A percentile compares a stretch with the other conserved stretches of the same genome.
These are phyloP conservation scores for Acanthamoeba lenticulata DNA, from an alignment of 208 protist species.

Conservation along the genomic window DNA sequence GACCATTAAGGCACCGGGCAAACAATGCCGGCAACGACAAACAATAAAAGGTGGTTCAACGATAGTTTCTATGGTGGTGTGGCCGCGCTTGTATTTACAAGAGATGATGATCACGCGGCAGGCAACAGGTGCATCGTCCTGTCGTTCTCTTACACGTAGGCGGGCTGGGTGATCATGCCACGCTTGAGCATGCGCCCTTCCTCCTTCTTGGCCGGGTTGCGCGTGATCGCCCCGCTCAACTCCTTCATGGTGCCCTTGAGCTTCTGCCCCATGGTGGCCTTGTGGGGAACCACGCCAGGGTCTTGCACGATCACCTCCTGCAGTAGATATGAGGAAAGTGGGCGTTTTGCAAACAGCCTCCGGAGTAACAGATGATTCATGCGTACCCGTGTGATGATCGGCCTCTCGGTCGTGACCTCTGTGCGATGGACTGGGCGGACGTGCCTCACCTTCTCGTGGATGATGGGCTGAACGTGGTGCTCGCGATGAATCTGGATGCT, in stretches of 20 bases:
- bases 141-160: not conserved
- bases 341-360: no score
- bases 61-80: no score
- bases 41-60: no score
- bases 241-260: not conserved
- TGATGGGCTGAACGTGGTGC: constrained; percentile 21
- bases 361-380: no score
- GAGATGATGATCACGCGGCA: no score
- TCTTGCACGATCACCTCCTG: constrained; percentile 15
- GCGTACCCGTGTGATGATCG: not conserved
- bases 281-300: not conserved
- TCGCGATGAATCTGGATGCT: not conserved
- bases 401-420: not conserved
- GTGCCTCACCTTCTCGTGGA: not conserved
- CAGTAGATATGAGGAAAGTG: not conserved
- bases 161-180: not conserved
- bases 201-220: constrained; percentile 37
- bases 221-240: not conserved
- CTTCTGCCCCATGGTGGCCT: not conserved
- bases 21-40: no score
- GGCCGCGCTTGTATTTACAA: no score
- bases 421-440: not conserved
- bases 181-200: constrained; percentile 17
- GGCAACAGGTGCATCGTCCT: no score
- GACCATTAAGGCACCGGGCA: no score